Base-by-base conservation (phyloP, 2,329 filamentous ascomycete species). In the Coniella vitis region DNA sequence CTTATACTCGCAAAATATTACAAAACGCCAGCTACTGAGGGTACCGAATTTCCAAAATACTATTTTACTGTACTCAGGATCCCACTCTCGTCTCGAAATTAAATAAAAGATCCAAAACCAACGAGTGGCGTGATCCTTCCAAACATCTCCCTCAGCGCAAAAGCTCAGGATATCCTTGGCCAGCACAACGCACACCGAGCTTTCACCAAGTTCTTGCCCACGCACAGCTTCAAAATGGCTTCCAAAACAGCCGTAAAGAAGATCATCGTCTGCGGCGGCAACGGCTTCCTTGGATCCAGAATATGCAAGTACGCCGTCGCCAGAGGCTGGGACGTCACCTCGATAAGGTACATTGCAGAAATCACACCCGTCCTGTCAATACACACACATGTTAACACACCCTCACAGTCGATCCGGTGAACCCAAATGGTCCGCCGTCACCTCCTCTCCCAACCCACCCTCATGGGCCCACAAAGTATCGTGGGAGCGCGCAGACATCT, bases 261-360 rank as follows among this genome's bases (percentile, higher is more conserved):
- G 68, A 74, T 98, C 38, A 83, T 97, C 37, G 90, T 98, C 47
- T 94, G 87, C 57, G 93, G 93, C 57, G 91, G 91, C 52, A 96
- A 88, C 67, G 91, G 93, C 31, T 98, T 97, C 64, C 70, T 98
- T 21, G 89, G 89, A 68, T 78, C 75, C 20, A 79, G 91, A 48
- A 95, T 98, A 70, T 97, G 93, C 73, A 93, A 89, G 72, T 84
- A 87, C 47, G 93, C 89, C 38, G 83, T 89, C 44, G 78, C 83
- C 39, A 77, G 90, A 63, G 89, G 90, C 48, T 97, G 91, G 91
- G 80, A 90, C 49, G 91, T 97, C 41, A 91, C 83, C 19, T 96
- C 90, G 5, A 83, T 98, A 60, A 95, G 90, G 89, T 90, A 80
- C 19, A 3, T 19, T 38, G 3, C 37, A 3, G 14, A 3, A 39